These are phyloP conservation scores for Acanthamoeba castellanii DNA, from an alignment of 208 protist species.

Conservation along the genomic window DNA sequence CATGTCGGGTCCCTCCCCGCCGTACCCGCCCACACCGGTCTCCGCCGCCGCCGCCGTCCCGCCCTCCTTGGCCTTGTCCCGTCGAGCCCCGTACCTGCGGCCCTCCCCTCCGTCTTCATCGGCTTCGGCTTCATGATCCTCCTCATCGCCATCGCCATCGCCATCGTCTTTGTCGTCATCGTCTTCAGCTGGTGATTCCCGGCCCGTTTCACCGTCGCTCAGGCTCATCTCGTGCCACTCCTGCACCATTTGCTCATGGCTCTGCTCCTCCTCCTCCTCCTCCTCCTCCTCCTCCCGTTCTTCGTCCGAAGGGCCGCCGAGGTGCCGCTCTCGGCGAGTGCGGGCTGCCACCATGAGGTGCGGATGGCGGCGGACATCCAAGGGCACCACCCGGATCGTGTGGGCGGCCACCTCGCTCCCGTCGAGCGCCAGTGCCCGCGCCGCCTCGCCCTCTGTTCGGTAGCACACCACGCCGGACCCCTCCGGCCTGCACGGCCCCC, in stretches of 20 bases:
- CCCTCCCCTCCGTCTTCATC: background rate
- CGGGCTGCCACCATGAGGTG: too few relatives aligned
- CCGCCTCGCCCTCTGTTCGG: background rate
- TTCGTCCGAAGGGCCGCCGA: too few relatives aligned
- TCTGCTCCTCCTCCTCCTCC: too few relatives aligned
- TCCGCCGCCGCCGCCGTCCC: too few relatives aligned
- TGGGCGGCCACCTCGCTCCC: background rate
- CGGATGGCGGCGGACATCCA: background rate
- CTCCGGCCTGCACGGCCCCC: background rate
- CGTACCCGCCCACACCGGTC: too few relatives aligned
- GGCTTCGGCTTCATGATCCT: background rate
- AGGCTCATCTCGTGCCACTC: too few relatives aligned
- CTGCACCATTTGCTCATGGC: too few relatives aligned
- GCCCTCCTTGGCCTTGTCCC: background rate
- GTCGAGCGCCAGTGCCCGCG: background rate
- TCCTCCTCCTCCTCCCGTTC: too few relatives aligned
- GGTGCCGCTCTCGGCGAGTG: too few relatives aligned
- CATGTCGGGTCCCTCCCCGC: background rate
- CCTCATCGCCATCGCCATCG: too few relatives aligned
- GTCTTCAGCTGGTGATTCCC: background rate
- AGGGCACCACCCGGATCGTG: background rate
- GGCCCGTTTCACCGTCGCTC: background rate
- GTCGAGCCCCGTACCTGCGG: too few relatives aligned
- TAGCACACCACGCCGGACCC: background rate
- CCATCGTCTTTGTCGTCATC: too few relatives aligned